Base-by-base conservation (phyloP, 2,329 filamentous ascomycete species). In the Didymella arachidicola region DNA sequence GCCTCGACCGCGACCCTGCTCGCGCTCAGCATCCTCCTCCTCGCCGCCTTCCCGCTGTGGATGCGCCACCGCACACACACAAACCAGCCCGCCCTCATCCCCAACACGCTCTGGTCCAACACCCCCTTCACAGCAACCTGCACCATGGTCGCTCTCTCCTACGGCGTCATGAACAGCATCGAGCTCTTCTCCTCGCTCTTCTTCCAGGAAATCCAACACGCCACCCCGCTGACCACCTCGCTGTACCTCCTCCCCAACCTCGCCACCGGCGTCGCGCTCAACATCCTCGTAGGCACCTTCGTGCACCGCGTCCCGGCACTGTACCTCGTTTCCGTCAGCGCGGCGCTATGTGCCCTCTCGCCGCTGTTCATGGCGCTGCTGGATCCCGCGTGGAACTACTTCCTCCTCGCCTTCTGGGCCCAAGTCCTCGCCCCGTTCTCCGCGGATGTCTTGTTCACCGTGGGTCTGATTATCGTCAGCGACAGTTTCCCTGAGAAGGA, bases 361-460 rank as follows among this genome's bases (percentile, higher is more conserved):
- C 84, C 84, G 0, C 69, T 87, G 4, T 73, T 87, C 3, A 87
- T 87, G 84, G 85, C 84, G 0, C 41, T 86, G 4, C 78, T 82
- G 19, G 67, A 80, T 3, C 79, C 82, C 0, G 49, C 66, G 0
- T 84, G 80, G 80, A 71, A 78, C 1, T 87, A 86, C 67, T 87
- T 84, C 84, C 71, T 76, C 70, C 19, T 79, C 70, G 2, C 81
- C 74, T 69, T 74, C 59, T 81, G 77, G 77, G 79, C 80, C 0
- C 66, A 67, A 25, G 57, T 81, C 0, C 69, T 83, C 18, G 68
- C 72, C 16, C 82, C 81, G 0, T 66, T 83, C 4, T 78, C 74
- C 10, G 71, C 61, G 18, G 80, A 84, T 45, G 78, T 84, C 0
- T 74, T 88, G 7, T 87, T 86, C 67, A 87, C 83, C 0, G 80